Evolutionary conservation across 768 basidiomycete genomes (phyloP).

Genomic region (Leccinum olivaceopallidum): DNA sequence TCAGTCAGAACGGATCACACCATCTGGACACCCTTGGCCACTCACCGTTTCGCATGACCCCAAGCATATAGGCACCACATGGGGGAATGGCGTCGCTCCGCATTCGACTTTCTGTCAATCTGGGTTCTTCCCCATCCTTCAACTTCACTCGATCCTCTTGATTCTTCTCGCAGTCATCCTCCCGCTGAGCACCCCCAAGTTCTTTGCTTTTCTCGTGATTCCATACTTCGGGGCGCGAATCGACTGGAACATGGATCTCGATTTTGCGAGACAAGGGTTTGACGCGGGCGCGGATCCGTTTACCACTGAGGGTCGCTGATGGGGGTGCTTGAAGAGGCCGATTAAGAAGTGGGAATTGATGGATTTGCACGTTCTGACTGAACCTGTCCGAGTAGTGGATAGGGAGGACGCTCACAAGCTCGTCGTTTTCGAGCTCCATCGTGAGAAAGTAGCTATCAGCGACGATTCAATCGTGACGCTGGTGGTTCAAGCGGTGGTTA

Average conservation of each 20-base stretch:
- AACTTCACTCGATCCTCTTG: constrained; percentile 53
- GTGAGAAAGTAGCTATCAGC: constrained; percentile 17
- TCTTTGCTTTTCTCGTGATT: constrained; percentile 68
- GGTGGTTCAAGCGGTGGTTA: background rate
- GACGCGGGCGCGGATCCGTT: constrained; percentile 71
- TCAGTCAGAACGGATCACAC: constrained; percentile 12
- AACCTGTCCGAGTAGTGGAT: constrained; percentile 69
- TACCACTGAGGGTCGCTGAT: constrained; percentile 69
- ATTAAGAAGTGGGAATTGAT: constrained; percentile 78
- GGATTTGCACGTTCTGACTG: constrained; percentile 65
- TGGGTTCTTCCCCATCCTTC: constrained; percentile 55
- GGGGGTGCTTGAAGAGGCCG: constrained; percentile 77
- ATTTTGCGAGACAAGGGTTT: constrained; percentile 62
- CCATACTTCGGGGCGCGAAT: constrained; percentile 79
- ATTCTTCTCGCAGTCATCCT: constrained; percentile 80
- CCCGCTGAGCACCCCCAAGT: constrained; percentile 61
- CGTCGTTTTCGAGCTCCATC: constrained; percentile 45
- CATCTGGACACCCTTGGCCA: background rate
- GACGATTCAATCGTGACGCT: background rate
- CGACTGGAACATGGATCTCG: constrained; percentile 82
- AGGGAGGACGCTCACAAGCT: constrained; percentile 66
- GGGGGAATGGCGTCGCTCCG: constrained; percentile 71
- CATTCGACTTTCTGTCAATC: constrained; percentile 68
- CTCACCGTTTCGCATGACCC: constrained; percentile 71
- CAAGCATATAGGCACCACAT: constrained; percentile 71